Evolutionary conservation across 1,139 yeast species (phyloP).

Genomic region (Suhomyces maxii): DNA sequence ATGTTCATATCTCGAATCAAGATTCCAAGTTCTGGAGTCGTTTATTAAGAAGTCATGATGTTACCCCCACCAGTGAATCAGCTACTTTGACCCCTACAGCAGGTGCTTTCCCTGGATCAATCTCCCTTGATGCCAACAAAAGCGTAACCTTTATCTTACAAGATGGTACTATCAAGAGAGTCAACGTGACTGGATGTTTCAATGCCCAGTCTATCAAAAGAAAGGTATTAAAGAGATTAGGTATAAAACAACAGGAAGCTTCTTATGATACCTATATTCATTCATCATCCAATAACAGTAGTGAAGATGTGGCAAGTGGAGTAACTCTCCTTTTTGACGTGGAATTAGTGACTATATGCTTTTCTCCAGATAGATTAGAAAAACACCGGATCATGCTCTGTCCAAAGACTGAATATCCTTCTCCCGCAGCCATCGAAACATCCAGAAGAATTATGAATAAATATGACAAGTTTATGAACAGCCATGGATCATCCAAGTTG

Average conservation of each 20-base stretch:
- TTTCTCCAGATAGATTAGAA: conserved; percentile 68
- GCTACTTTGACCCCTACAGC: conserved; percentile 19
- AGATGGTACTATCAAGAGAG: conserved; percentile 72
- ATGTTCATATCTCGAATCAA: conserved; percentile 16
- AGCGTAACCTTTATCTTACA: conserved; percentile 67
- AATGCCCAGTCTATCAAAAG: conserved; percentile 78
- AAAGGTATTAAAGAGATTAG: conserved; percentile 64
- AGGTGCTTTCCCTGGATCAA: not conserved
- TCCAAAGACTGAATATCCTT: conserved; percentile 61
- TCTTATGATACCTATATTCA: conserved; percentile 47
- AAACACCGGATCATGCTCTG: conserved; percentile 75
- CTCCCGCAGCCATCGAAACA: conserved; percentile 64
- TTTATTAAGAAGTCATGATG: conserved; percentile 7
- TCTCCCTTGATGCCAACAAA: conserved; percentile 38
- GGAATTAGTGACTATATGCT: conserved; percentile 80
- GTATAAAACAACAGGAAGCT: conserved; percentile 41
- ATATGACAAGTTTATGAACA: conserved; percentile 29
- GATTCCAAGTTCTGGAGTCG: conserved; percentile 5
- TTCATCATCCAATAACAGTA: conserved; percentile 10
- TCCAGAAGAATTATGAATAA: conserved; percentile 48
- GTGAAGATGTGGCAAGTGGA: conserved; percentile 11
- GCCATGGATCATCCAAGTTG: conserved; percentile 9
- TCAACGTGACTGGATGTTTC: conserved; percentile 77
- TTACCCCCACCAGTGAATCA: conserved; percentile 13
- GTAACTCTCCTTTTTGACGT: conserved; percentile 67